Conservation (phyloP, 2,329 filamentous ascomycete genomes). For the Amesomyces nigricolor region DNA sequence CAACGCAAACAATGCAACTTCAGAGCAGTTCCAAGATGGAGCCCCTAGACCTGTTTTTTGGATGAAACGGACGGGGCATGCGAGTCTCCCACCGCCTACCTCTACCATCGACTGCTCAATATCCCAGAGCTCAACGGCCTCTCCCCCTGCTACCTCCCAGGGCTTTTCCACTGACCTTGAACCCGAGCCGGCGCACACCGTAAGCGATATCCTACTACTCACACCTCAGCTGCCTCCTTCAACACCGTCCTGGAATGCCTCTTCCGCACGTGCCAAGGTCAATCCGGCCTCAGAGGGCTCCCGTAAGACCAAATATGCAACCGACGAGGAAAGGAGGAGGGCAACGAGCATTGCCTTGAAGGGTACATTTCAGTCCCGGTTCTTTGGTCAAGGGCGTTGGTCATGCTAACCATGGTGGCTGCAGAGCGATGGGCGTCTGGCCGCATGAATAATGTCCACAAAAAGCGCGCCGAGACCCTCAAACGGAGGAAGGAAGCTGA, state of each 20-base stretch:
- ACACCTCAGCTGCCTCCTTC: neutral
- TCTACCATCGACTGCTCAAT: neutral
- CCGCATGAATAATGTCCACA: conserved; percentile 20
- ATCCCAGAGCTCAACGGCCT: neutral
- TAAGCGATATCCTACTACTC: conserved; percentile 18
- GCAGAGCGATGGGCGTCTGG: conserved; percentile 24
- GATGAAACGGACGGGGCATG: conserved; percentile 13
- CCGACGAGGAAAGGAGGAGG: conserved; percentile 17
- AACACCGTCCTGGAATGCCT: neutral
- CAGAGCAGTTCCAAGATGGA: neutral
- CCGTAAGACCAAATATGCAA: conserved; percentile 13
- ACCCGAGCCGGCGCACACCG: conserved; percentile 15
- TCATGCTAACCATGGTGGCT: neutral
- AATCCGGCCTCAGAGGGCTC: neutral
- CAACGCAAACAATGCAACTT: neutral
- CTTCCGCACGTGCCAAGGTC: neutral
- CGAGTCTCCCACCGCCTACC: neutral
- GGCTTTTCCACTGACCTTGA: neutral
- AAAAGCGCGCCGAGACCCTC: conserved; percentile 19
- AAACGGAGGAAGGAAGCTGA: conserved; percentile 10
- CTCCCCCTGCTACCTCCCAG: neutral
- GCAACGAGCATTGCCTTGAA: conserved; percentile 16
- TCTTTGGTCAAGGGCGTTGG: neutral
- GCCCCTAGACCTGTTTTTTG: conserved; percentile 1
- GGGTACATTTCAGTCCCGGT: conserved; percentile 7